phyloP scores from a whole-genome alignment of 495 filamentous ascomycete genomes.

The Podospora bellae-mahoneyi region DNA sequence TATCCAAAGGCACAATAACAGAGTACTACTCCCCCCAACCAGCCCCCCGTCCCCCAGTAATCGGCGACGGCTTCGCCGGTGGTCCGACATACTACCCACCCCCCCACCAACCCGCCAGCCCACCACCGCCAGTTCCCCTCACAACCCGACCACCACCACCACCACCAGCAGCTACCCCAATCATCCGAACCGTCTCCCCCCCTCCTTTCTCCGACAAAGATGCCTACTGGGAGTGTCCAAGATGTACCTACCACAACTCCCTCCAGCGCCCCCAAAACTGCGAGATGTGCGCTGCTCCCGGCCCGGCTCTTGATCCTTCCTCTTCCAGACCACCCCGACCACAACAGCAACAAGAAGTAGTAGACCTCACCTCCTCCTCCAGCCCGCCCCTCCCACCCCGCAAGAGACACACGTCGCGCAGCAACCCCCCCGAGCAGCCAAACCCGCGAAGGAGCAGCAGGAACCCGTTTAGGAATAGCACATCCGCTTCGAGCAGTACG shows the following conservation, averaged over 20 bases:
- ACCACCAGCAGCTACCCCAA: not conserved
- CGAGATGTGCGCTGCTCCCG: conserved; percentile 71
- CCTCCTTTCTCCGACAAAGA: not conserved
- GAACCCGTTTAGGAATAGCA: conserved; percentile 14
- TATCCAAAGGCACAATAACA: not conserved
- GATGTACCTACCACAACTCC: conserved; percentile 84
- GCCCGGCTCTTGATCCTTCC: conserved; percentile 39
- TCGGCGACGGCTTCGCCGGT: not conserved
- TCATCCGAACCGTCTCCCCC: conserved; percentile 1
- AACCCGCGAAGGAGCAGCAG: conserved; percentile 17
- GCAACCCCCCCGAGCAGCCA: conserved; percentile 9
- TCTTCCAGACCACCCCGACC: not conserved
- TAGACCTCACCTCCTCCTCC: conserved; percentile 30
- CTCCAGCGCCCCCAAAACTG: conserved; percentile 59
- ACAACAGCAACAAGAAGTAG: conserved; percentile 12
- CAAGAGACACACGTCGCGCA: conserved; percentile 21
- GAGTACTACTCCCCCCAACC: not conserved
- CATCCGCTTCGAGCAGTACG: too few species aligned
- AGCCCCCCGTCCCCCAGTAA: conserved; percentile 23
- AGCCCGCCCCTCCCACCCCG: conserved; percentile 13
- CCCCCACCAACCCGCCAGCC: conserved; percentile 16
- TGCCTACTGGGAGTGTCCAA: conserved; percentile 64
- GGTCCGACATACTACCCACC: not conserved
- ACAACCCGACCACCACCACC: conserved; percentile 21
- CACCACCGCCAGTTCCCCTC: conserved; percentile 25